Evolutionary conservation across 1,284 basidiomycete species (phyloP).

Genomic region (Vanrija sp.): DNA sequence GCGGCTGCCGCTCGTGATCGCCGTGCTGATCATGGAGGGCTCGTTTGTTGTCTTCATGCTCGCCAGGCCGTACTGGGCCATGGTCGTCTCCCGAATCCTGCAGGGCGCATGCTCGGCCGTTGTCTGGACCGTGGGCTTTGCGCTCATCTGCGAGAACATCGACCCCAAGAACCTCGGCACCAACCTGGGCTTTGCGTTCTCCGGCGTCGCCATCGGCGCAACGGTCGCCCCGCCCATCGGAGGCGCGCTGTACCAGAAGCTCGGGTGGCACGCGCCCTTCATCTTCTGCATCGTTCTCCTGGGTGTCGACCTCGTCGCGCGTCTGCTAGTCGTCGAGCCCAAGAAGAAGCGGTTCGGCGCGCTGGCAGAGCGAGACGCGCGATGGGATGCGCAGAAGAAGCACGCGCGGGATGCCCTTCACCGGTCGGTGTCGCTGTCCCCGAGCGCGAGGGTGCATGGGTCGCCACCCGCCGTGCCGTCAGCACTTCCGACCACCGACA

Average conservation of each 20-base stretch:
- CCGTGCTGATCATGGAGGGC: conserved; percentile 27
- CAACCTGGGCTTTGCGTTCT: conserved; percentile 68
- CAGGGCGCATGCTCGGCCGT: conserved; percentile 71
- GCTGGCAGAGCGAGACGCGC: no score
- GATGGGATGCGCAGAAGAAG: no score
- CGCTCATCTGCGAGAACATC: conserved; percentile 59
- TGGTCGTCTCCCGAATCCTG: conserved; percentile 65
- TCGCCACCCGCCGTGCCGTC: no score
- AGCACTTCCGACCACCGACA: background rate
- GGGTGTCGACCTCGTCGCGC: conserved; percentile 59
- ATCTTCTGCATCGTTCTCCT: conserved; percentile 64
- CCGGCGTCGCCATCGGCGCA: conserved; percentile 61
- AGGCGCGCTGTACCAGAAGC: conserved; percentile 61
- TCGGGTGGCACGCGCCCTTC: conserved; percentile 71
- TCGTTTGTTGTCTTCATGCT: conserved; percentile 71
- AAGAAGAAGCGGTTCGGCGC: conserved; percentile 31
- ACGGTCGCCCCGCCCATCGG: conserved; percentile 59
- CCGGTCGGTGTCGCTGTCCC: no score
- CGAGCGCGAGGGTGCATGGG: no score
- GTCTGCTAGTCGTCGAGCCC: conserved; percentile 52
- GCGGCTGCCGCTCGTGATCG: conserved; percentile 59
- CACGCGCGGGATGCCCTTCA: no score
- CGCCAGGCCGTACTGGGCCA: conserved; percentile 63
- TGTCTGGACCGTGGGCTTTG: conserved; percentile 59
- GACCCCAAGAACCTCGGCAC: conserved; percentile 60